Evolutionary conservation across 2,329 filamentous ascomycete genomes (phyloP).

Genomic region (Botrytis galanthina): DNA sequence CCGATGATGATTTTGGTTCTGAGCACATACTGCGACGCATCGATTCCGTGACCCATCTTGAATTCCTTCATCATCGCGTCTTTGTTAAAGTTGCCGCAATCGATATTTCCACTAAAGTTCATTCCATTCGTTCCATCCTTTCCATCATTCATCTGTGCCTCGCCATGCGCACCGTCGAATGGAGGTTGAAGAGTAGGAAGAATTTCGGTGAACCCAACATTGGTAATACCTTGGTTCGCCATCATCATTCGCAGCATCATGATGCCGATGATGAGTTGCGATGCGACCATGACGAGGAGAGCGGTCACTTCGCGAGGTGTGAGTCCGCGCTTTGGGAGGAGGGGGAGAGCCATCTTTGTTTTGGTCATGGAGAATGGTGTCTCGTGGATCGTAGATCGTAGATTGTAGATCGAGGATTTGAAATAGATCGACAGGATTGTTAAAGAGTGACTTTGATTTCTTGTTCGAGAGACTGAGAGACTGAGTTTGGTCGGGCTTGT

Average conservation of each 20-base stretch:
- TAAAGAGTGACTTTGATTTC: not conserved
- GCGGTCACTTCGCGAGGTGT: not conserved
- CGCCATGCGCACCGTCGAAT: not conserved
- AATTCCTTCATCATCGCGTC: not conserved
- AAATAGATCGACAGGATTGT: not conserved
- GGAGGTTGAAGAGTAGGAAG: accelerated
- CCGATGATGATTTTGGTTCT: not conserved
- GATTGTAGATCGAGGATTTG: not conserved
- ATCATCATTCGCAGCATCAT: not conserved
- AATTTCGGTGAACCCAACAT: not conserved
- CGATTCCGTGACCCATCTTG: not conserved
- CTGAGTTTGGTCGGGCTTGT: not conserved
- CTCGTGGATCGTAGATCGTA: not conserved
- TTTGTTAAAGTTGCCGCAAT: not conserved
- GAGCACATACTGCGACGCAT: not conserved
- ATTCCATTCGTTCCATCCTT: not conserved
- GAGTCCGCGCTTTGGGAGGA: not conserved
- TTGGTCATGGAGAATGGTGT: not conserved
- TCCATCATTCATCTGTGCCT: not conserved
- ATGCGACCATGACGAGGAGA: not conserved
- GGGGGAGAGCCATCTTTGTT: not conserved
- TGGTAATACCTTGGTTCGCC: accelerated
- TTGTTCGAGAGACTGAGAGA: too few species aligned
- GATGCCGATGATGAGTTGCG: not conserved
- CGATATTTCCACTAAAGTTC: not conserved